Evolutionary conservation across 257 asterid species (phyloP), one percentile per base, ranked within the genome.

Genomic region (Eucommia ulmoides): DNA sequence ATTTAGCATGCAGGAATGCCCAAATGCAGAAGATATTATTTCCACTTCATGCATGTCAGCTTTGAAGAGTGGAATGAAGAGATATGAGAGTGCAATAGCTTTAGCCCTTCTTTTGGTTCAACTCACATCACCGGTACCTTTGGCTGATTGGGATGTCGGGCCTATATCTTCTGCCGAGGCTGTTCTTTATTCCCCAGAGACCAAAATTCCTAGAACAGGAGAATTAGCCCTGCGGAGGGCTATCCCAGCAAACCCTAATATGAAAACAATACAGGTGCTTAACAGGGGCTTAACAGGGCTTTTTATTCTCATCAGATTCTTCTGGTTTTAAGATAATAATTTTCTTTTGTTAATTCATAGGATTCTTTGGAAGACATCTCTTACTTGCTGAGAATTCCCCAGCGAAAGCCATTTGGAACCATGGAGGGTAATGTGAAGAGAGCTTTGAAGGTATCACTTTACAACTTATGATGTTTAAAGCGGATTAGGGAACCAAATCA

Each of bases 341-440:
- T 55, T 49, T 61, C 19, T 59, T 41, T 55, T 35, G 7, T n/a
- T n/a, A n/a, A n/a, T n/a, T n/a, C n/a, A 35, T 64, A 89, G 98
- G 91, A 82, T 42, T 85, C 98, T 53, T 74, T 85, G 52, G 98
- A 89, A 78, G 98, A 89, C 52, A 71, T 89, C 65, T 85, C 94
- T 3, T 89, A 89, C 80, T 73, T 89, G 93, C 83, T 89, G 20
- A 76, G 98, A 69, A 89, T 89, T 62, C 98, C 98, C 59, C 98
- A 89, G 55, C 71, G 98, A 55, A 89, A 89, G 69, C 98, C 96
- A 62, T 89, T 61, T 65, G 98, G 96, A 53, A 85, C 98, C 0
- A 89, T 89, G 98, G 98, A 85, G 80, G 94, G 94, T 33, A 82
- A 85, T 73, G 94, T 85, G 69, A 80, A 80, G 73, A 85, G 76